These are phyloP conservation scores for Eucalyptus decipiens DNA, from an alignment of 345 rosid species.

Conservation along the genomic window DNA sequence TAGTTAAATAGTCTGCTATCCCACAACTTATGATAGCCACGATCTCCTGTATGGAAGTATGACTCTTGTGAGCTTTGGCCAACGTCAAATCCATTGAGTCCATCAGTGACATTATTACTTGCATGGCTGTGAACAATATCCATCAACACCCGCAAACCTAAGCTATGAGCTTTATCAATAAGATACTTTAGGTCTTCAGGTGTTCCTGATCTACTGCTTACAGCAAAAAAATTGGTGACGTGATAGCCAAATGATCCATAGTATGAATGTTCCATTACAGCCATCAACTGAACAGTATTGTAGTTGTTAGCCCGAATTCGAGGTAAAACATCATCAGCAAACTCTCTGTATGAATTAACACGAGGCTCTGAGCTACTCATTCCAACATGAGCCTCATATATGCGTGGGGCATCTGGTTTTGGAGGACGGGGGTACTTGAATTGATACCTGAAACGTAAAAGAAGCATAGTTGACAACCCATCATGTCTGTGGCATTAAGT, in stretches of 20 bases:
- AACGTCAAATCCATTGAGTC: constrained; percentile 75
- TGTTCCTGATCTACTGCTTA: constrained; percentile 67
- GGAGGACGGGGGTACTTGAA: constrained; percentile 53
- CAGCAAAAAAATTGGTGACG: constrained; percentile 69
- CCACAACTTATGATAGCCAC: constrained; percentile 67
- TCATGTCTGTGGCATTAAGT: neutral
- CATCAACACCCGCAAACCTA: constrained; percentile 58
- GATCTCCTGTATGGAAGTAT: constrained; percentile 63
- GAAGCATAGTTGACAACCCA: neutral
- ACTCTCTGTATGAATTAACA: constrained; percentile 60
- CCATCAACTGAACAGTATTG: constrained; percentile 69
- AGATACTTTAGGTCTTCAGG: constrained; percentile 81
- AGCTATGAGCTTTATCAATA: constrained; percentile 74
- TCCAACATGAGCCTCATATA: constrained; percentile 85
- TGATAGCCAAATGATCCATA: constrained; percentile 83
- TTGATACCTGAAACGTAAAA: constrained; percentile 31
- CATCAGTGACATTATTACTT: constrained; percentile 67
- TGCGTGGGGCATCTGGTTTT: constrained; percentile 52
- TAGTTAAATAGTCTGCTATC: constrained; percentile 75
- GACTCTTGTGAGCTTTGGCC: constrained; percentile 65
- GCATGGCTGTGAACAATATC: constrained; percentile 78
- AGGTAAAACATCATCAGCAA: constrained; percentile 70
- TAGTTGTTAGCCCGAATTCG: constrained; percentile 62
- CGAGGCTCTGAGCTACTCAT: constrained; percentile 72
- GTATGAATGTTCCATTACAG: constrained; percentile 78